Conservation (phyloP, 2,329 filamentous ascomycete species). For the Claviceps sp. region DNA sequence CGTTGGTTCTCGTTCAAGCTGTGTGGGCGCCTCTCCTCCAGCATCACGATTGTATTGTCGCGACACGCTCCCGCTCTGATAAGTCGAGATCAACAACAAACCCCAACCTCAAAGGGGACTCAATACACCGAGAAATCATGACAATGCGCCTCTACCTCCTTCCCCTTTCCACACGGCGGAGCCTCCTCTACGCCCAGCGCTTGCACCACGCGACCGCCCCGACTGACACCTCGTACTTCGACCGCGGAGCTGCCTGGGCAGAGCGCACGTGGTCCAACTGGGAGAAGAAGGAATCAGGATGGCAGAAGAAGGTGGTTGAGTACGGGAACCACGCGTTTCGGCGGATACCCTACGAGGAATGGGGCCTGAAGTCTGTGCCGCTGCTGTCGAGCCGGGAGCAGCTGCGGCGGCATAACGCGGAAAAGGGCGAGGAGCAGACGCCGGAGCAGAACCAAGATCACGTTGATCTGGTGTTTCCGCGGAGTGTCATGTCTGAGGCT, state of each 20-base stretch:
- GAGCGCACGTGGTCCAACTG: slow-evolving; percentile 70
- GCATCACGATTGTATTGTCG: neutral
- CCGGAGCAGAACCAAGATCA: slow-evolving; percentile 36
- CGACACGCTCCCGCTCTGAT: slow-evolving; percentile 5
- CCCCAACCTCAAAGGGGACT: slow-evolving; percentile 3
- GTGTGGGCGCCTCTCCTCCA: neutral
- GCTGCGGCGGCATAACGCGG: slow-evolving; percentile 15
- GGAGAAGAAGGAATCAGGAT: slow-evolving; percentile 73
- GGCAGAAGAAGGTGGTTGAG: slow-evolving; percentile 75
- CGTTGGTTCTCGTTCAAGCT: neutral
- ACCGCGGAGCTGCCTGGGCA: slow-evolving; percentile 58
- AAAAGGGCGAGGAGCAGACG: neutral
- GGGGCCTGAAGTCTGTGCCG: slow-evolving; percentile 90
- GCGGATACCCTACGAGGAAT: slow-evolving; percentile 91
- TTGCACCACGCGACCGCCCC: slow-evolving; percentile 40
- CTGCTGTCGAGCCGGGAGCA: slow-evolving; percentile 56
- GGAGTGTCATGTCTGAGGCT: slow-evolving; percentile 49
- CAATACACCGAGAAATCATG: too few species aligned
- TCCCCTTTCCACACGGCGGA: slow-evolving; percentile 80
- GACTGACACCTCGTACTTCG: slow-evolving; percentile 38
- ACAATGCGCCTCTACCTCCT: slow-evolving; percentile 86
- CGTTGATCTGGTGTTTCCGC: slow-evolving; percentile 66
- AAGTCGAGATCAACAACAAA: slow-evolving; percentile 7
- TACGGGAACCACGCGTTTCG: slow-evolving; percentile 80
- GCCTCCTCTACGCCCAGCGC: slow-evolving; percentile 83